Percentiles rank a stretch among this genome's conserved stretches.
Conservation (phyloP, 148 eudicot genomes). For the Rhododendron mucronatum region DNA sequence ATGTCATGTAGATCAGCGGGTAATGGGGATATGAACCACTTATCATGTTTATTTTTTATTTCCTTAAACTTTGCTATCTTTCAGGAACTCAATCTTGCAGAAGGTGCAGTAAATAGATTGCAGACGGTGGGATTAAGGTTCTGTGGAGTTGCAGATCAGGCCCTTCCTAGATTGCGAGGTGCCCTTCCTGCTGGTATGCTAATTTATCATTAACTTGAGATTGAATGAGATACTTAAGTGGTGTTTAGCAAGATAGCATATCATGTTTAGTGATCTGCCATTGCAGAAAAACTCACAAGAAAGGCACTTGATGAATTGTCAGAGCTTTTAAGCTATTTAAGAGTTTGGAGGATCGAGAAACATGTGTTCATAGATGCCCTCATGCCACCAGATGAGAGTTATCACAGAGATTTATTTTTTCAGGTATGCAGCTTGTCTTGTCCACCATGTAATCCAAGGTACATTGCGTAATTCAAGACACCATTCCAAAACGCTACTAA, state of each 20-base stretch:
- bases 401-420: slow-evolving; percentile 83
- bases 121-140: slow-evolving; percentile 84
- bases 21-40: background rate
- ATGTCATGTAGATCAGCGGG: background rate
- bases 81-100: slow-evolving; percentile 82
- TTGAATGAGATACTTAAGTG: background rate
- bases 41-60: background rate
- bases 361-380: slow-evolving; percentile 73
- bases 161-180: slow-evolving; percentile 87
- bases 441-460: slow-evolving; percentile 2
- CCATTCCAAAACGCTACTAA: background rate
- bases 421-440: slow-evolving; percentile 48
- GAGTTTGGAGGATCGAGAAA: slow-evolving; percentile 72
- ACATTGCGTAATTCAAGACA: background rate
- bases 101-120: slow-evolving; percentile 81
- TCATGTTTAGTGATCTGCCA: slow-evolving; percentile 7
- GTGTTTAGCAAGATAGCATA: background rate
- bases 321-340: slow-evolving; percentile 67
- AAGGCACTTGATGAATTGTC: slow-evolving; percentile 91
- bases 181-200: slow-evolving; percentile 83
- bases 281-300: slow-evolving; percentile 60
- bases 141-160: slow-evolving; percentile 83
- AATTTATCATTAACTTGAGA: background rate
- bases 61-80: slow-evolving; percentile 6
- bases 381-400: slow-evolving; percentile 84